A percentile compares a stretch with the other conserved stretches of the same genome.
Conservation (phyloP, 192 early-diverging fungal species). For the Coemansia sp. region DNA sequence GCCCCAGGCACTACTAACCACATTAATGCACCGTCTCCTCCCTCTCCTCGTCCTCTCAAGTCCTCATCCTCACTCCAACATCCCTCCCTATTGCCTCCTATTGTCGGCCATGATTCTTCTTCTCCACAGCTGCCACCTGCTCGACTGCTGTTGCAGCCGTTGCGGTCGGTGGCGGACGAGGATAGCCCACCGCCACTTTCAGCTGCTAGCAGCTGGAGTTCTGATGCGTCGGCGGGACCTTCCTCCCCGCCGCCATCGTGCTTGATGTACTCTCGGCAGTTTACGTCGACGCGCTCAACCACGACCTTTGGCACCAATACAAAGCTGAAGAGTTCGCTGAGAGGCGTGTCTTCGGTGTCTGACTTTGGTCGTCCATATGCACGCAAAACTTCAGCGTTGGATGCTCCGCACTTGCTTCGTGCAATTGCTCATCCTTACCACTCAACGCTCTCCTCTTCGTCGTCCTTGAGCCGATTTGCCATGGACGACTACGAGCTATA, state of each 20-base stretch:
- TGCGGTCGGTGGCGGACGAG: conserved; percentile 4
- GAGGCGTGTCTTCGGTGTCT: conserved; percentile 6
- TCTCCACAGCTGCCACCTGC: conserved; percentile 8
- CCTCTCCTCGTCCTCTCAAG: conserved; percentile 8
- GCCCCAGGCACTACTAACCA: conserved; percentile 12
- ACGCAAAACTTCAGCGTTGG: conserved; percentile 24
- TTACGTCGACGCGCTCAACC: conserved; percentile 45
- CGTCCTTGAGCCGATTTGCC: conserved; percentile 31
- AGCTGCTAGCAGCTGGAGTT: conserved; percentile 35
- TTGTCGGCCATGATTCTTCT: neutral
- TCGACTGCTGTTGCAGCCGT: conserved; percentile 10
- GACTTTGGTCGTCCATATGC: conserved; percentile 22
- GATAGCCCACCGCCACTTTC: conserved; percentile 38
- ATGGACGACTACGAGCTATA: conserved; percentile 43
- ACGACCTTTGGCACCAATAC: conserved; percentile 9
- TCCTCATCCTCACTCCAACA: conserved; percentile 4
- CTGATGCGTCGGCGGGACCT: conserved; percentile 21
- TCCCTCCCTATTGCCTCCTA: conserved; percentile 3
- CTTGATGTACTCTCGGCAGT: conserved; percentile 36
- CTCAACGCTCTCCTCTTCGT: conserved; percentile 12
- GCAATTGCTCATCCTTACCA: conserved; percentile 29
- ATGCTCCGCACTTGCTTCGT: conserved; percentile 28
- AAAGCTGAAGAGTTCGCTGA: conserved; percentile 15
- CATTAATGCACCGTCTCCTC: conserved; percentile 21
- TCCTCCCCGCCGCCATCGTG: conserved; percentile 9